Evolutionary conservation across 495 filamentous ascomycete species (phyloP).

Genomic region (Filosporella fistucella): DNA sequence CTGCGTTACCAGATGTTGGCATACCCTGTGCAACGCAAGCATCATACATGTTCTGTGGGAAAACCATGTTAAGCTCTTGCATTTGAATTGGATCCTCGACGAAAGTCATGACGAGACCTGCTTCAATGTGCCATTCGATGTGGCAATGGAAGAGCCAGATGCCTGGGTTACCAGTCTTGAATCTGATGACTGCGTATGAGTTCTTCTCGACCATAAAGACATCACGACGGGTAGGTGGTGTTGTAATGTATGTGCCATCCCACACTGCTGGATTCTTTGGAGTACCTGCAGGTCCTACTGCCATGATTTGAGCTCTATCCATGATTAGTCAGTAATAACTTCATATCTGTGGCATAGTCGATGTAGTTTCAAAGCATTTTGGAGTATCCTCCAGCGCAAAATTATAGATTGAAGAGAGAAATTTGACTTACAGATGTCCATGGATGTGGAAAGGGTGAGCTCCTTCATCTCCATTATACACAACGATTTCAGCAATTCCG

Average conservation of each 20-base stretch:
- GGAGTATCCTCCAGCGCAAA: too few relatives aligned
- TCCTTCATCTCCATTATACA: slow-evolving; percentile 72
- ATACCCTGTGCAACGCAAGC: slow-evolving; percentile 48
- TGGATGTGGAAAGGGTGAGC: slow-evolving; percentile 52
- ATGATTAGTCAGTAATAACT: too few relatives aligned
- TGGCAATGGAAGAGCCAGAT: slow-evolving; percentile 81
- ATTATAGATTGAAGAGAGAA: too few relatives aligned
- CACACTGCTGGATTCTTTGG: slow-evolving; percentile 69
- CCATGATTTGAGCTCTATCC: too few relatives aligned
- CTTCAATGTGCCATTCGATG: slow-evolving; percentile 75
- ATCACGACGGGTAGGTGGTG: slow-evolving; percentile 49
- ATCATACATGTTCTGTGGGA: slow-evolving; percentile 58
- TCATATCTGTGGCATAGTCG: too few relatives aligned
- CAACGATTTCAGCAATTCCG: slow-evolving; percentile 65
- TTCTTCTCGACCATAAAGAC: slow-evolving; percentile 44
- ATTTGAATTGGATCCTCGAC: slow-evolving; percentile 53
- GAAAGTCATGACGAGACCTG: slow-evolving; percentile 64
- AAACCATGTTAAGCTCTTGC: slow-evolving; percentile 50
- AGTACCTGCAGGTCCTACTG: too few relatives aligned
- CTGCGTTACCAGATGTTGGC: slow-evolving; percentile 65
- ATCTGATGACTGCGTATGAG: slow-evolving; percentile 54
- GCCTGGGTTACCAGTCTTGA: slow-evolving; percentile 64
- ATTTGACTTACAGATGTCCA: too few relatives aligned
- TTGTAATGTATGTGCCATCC: not conserved
- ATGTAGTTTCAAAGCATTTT: too few relatives aligned